Evolutionary conservation across 805 yeast genomes (phyloP), one percentile per base, ranked within the genome.

Genomic region (Cyberlindnera nakhonratchasimensis): DNA sequence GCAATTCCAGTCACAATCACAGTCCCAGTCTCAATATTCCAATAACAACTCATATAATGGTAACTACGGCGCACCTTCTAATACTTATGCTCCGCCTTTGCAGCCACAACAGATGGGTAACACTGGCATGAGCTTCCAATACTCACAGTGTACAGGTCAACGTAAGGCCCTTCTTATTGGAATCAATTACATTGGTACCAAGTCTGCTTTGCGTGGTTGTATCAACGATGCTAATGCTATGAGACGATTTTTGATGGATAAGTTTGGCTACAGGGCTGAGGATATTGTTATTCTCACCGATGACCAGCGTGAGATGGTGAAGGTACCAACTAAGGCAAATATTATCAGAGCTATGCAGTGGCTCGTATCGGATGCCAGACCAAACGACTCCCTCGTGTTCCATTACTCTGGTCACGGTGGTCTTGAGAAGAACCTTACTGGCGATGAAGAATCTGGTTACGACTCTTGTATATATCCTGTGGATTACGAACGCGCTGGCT

Each of bases 351-450:
- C 84, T 2, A 80, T 82, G 84, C 75, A 72, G 45, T 83, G 90
- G 90, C 71, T 83, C 12, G 86, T 80, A n/a, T 61, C 64, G 12
- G 81, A 69, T 41, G 87, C 88, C 0, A 66, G 63, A 47, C 50
- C 49, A 13, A 81, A 82, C 51, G 90, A 82, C 61, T 72, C 84
- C 6, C 60, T 82, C 37, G 78, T 83, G 43, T 76, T 83, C 70
- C 90, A 83, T 57, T 82, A 77, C 57, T 79, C 86, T 1, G 87
- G 90, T 19, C 90, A 83, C 53, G 90, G 90, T 24, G 86, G 87
- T 8, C 76, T 76, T 52, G 76, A 77, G 21, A 65, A 65, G 37
- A 88, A 83, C 59, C 52, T 60, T 24, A 70, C 75, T 47, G 84
- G 84, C 29, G 84, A 79, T 49, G 86, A 80, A 51, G 80, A 71